These are phyloP conservation scores for Periglandula ipomoeae DNA, from an alignment of 2,329 filamentous ascomycete species.

Conservation along the genomic window DNA sequence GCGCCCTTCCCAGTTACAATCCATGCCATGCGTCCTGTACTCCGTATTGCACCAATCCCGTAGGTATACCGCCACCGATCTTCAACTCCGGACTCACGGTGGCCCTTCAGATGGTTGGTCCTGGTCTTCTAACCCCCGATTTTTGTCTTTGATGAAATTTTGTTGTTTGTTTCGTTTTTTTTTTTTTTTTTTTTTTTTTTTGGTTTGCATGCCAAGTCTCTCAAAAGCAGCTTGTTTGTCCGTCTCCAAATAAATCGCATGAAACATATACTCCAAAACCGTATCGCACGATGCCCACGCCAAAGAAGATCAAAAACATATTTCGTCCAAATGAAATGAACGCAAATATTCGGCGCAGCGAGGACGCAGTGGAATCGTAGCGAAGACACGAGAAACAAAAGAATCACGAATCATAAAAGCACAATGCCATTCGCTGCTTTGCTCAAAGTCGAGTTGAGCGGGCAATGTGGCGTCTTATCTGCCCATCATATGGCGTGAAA, in stretches of 20 bases:
- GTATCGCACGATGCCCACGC: background rate
- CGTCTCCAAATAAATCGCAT: background rate
- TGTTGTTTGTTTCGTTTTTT: background rate
- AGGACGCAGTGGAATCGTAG: background rate
- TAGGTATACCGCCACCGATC: slow-evolving; percentile 4
- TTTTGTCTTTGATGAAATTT: too few species aligned
- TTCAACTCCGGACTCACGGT: slow-evolving; percentile 5
- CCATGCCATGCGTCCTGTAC: slow-evolving; percentile 7
- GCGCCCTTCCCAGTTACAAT: slow-evolving; percentile 5
- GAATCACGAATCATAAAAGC: background rate
- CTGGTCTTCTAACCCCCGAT: background rate
- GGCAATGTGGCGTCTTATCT: slow-evolving; percentile 13
- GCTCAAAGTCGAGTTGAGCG: background rate
- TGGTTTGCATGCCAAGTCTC: background rate
- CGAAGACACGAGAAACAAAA: background rate
- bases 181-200: background rate
- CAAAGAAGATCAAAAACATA: background rate
- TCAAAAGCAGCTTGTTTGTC: too few species aligned
- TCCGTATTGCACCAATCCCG: slow-evolving; percentile 2
- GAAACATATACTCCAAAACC: background rate
- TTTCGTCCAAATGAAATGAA: background rate
- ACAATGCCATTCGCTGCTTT: background rate
- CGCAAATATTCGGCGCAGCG: background rate
- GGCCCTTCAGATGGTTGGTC: background rate
- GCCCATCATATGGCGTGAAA: slow-evolving; percentile 26